Conservation (phyloP, 108 stramenopile species). For the Pseudonitzschia multistriata region DNA sequence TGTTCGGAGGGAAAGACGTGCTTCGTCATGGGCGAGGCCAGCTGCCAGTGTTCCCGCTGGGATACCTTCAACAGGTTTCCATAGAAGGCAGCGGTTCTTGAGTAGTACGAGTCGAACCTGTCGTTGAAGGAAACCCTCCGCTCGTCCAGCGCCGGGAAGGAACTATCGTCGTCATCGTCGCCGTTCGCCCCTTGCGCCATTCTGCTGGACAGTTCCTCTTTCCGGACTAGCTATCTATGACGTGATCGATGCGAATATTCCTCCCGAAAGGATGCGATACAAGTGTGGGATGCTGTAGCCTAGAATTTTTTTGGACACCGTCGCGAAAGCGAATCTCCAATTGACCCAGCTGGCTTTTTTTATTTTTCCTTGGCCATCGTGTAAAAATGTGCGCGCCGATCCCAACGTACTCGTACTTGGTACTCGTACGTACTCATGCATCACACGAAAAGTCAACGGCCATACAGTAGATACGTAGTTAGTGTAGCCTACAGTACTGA, state of each 20-base stretch:
- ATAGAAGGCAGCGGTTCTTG: conserved; percentile 1
- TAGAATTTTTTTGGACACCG: no score
- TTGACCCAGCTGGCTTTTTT: no score
- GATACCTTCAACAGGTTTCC: neutral
- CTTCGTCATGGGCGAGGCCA: conserved; percentile 30
- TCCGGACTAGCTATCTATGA: neutral
- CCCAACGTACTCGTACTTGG: neutral
- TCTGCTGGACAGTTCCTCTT: neutral
- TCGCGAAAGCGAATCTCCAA: no score
- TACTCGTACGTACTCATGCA: neutral
- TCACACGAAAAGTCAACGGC: no score
- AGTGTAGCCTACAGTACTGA: no score
- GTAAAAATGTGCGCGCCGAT: no score
- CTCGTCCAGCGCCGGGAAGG: neutral
- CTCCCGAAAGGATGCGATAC: no score
- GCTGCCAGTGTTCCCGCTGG: conserved; percentile 15
- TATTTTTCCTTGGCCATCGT: no score
- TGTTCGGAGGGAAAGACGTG: conserved; percentile 21
- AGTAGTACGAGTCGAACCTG: neutral
- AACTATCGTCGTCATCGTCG: neutral
- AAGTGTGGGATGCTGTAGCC: no score
- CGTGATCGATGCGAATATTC: neutral
- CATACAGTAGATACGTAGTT: no score
- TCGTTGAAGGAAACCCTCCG: conserved; percentile 11
- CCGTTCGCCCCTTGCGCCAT: neutral